Conservation (phyloP, 345 rosid species). For the Raphanus sativus region DNA sequence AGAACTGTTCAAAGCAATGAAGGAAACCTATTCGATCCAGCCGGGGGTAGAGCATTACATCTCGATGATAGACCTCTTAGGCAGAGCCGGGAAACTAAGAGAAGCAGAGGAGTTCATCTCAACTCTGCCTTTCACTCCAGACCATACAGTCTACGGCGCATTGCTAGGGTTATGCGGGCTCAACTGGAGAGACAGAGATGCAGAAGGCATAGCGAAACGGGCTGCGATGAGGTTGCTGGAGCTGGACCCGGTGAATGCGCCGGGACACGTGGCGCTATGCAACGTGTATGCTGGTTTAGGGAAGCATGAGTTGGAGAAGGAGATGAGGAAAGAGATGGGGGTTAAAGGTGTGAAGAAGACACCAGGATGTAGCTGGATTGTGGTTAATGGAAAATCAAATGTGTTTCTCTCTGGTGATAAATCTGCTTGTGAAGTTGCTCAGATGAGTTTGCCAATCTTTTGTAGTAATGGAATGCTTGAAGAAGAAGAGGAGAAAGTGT, state of each 20-base stretch:
- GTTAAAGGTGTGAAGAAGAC: constrained; percentile 71
- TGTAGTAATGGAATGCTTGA: constrained; percentile 19
- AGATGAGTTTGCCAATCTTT: constrained; percentile 42
- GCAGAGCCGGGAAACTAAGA: constrained; percentile 64
- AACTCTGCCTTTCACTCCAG: constrained; percentile 57
- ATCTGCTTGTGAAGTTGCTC: constrained; percentile 35
- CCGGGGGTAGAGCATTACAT: constrained; percentile 69
- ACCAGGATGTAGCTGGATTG: constrained; percentile 86
- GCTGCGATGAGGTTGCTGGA: constrained; percentile 54
- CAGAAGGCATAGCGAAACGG: constrained; percentile 41
- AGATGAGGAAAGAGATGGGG: constrained; percentile 68
- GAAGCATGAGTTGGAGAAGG: constrained; percentile 51
- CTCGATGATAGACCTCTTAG: constrained; percentile 66
- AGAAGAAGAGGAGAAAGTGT: neutral
- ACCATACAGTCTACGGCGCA: constrained; percentile 63
- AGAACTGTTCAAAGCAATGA: constrained; percentile 52
- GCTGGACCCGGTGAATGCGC: constrained; percentile 63
- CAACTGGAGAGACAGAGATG: constrained; percentile 39
- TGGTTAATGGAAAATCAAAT: constrained; percentile 48
- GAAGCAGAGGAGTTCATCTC: constrained; percentile 66
- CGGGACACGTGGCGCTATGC: constrained; percentile 69
- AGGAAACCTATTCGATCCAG: constrained; percentile 45
- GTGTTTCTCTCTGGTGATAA: constrained; percentile 68
- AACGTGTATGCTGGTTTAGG: constrained; percentile 62
- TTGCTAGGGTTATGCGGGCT: constrained; percentile 62